phyloP scores from a whole-genome alignment of 176 grass and related monocot genomes.

The Elymus sibiricus region DNA sequence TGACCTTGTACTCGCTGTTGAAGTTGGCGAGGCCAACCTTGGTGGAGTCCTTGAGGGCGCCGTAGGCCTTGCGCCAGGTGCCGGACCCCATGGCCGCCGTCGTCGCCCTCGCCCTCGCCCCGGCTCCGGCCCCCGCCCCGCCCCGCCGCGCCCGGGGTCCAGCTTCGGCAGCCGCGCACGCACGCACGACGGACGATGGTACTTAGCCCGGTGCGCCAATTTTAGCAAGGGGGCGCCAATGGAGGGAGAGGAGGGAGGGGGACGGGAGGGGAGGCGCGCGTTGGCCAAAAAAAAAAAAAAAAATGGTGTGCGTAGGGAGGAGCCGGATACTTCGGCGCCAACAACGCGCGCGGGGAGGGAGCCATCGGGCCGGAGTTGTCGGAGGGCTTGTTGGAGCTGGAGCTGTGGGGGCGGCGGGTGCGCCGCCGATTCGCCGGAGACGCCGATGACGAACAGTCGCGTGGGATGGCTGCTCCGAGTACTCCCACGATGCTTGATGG shows the following conservation, averaged over 20 bases:
- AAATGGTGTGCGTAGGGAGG: background rate
- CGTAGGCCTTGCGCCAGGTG: conserved; percentile 94
- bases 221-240: conserved; percentile 24
- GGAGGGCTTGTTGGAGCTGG: background rate
- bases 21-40: conserved; percentile 96
- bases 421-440: background rate
- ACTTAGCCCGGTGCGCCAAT: background rate
- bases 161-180: background rate
- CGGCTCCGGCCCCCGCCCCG: background rate
- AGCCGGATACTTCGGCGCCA: conserved; percentile 9
- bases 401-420: background rate
- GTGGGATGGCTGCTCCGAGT: no score
- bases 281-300: background rate
- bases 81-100: conserved; percentile 37
- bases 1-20: conserved; percentile 96
- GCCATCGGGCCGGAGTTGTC: background rate
- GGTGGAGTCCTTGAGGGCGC: conserved; percentile 98
- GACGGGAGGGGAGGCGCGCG: background rate
- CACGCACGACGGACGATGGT: background rate
- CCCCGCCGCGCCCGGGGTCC: background rate
- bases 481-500: no score
- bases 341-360: background rate
- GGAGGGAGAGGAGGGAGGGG: background rate
- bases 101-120: conserved; percentile 16
- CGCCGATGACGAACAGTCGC: background rate